Conservation (phyloP, 306 rosid species). For the Vicia sativa region DNA sequence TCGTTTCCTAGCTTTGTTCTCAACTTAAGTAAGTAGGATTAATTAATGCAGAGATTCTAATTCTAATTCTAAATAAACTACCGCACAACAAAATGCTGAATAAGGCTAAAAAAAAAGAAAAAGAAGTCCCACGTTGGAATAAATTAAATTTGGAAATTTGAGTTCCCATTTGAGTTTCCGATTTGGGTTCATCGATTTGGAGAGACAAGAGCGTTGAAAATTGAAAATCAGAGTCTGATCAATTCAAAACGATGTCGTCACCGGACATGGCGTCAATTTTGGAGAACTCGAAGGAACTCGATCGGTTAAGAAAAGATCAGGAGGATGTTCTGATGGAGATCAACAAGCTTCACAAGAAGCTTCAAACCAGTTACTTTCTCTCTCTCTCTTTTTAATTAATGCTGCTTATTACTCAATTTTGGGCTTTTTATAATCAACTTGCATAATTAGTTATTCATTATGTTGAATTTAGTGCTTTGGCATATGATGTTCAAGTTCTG, state of each 20-base stretch:
- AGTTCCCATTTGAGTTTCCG: neutral
- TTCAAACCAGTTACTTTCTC: slow-evolving; percentile 59
- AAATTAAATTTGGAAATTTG: neutral
- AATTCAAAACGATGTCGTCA: slow-evolving; percentile 63
- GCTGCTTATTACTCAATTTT: slow-evolving; percentile 7
- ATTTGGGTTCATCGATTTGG: neutral
- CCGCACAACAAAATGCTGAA: too few species aligned
- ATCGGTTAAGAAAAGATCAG: slow-evolving; percentile 82
- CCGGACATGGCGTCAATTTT: slow-evolving; percentile 71
- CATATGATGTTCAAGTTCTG: neutral
- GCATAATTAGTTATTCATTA: slow-evolving; percentile 14
- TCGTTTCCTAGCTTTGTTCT: too few species aligned
- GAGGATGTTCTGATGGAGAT: slow-evolving; percentile 76
- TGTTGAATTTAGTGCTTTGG: too few species aligned
- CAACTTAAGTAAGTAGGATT: too few species aligned
- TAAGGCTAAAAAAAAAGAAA: too few species aligned
- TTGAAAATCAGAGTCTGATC: neutral
- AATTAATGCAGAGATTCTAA: too few species aligned
- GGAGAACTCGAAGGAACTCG: slow-evolving; percentile 82
- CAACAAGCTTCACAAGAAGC: slow-evolving; percentile 95
- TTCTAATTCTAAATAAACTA: too few species aligned
- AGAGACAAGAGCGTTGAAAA: slow-evolving; percentile 7
- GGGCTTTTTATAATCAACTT: slow-evolving; percentile 2
- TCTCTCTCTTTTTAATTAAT: neutral
- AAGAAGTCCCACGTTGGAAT: neutral